These are phyloP conservation scores for Yamadazyma friedrichii DNA, from an alignment of 1,139 yeast genomes.

Conservation along the genomic window DNA sequence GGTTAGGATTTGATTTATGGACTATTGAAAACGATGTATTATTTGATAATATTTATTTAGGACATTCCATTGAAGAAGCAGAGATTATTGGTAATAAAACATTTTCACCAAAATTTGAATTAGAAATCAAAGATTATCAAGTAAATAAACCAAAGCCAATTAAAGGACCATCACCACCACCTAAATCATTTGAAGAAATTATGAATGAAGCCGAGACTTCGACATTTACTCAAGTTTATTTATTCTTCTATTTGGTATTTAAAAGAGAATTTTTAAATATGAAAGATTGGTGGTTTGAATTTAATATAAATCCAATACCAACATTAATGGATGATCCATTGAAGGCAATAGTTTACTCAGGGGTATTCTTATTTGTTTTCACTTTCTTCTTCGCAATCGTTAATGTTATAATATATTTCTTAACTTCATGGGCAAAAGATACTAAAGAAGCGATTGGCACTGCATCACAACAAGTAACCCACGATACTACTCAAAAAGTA, in stretches of 20 bases:
- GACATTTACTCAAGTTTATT: slow-evolving; percentile 18
- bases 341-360: slow-evolving; percentile 47
- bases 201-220: slow-evolving; percentile 25
- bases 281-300: slow-evolving; percentile 33
- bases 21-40: slow-evolving; percentile 72
- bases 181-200: slow-evolving; percentile 37
- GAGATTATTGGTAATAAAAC: slow-evolving; percentile 79
- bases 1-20: slow-evolving; percentile 89
- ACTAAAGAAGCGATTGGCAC: slow-evolving; percentile 18
- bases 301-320: slow-evolving; percentile 41
- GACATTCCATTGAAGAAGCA: slow-evolving; percentile 80
- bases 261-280: slow-evolving; percentile 25
- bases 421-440: slow-evolving; percentile 15
- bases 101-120: slow-evolving; percentile 56
- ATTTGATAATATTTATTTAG: slow-evolving; percentile 83
- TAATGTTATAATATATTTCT: slow-evolving; percentile 31
- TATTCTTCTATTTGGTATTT: slow-evolving; percentile 22
- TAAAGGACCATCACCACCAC: slow-evolving; percentile 40
- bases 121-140: slow-evolving; percentile 49
- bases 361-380: slow-evolving; percentile 35
- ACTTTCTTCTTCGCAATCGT: slow-evolving; percentile 42
- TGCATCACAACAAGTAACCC: slow-evolving; percentile 9
- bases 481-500: slow-evolving; percentile 7
- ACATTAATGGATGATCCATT: slow-evolving; percentile 46
- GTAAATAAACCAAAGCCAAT: slow-evolving; percentile 38